A percentile compares a stretch with the other conserved stretches of the same genome.
These are phyloP conservation scores for Phytophthora idaei DNA, from an alignment of 352 stramenopile species.

Conservation along the genomic window DNA sequence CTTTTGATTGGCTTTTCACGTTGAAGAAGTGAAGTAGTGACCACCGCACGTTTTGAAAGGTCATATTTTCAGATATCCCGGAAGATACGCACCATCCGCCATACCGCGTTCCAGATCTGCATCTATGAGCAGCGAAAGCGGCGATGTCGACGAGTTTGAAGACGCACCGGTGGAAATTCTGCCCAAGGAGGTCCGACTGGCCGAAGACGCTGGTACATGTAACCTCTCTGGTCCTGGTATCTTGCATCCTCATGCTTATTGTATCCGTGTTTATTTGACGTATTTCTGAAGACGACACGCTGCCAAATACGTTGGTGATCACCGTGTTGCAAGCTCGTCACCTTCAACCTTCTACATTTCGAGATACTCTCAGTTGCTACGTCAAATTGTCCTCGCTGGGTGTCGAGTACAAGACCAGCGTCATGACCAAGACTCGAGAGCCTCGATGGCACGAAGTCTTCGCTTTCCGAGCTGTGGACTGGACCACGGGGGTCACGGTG, in stretches of 20 bases:
- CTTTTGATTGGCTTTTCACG: slow-evolving; percentile 1
- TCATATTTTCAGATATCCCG: neutral
- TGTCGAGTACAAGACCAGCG: slow-evolving; percentile 70
- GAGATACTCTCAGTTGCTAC: slow-evolving; percentile 71
- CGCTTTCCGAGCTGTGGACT: slow-evolving; percentile 72
- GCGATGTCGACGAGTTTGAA: slow-evolving; percentile 19
- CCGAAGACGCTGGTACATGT: slow-evolving; percentile 41
- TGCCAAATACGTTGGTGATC: slow-evolving; percentile 76
- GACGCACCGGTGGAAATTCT: slow-evolving; percentile 62
- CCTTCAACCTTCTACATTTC: slow-evolving; percentile 51
- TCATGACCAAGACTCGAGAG: slow-evolving; percentile 67
- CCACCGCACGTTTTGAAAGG: slow-evolving; percentile 2
- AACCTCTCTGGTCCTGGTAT: neutral
- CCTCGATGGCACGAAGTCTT: slow-evolving; percentile 83
- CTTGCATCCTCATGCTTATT: neutral
- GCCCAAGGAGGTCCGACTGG: slow-evolving; percentile 59
- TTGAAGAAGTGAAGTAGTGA: neutral
- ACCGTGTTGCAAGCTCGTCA: slow-evolving; percentile 71
- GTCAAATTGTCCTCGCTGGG: slow-evolving; percentile 74
- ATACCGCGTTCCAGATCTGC: neutral
- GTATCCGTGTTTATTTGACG: neutral
- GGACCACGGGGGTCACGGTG: slow-evolving; percentile 63
- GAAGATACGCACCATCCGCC: neutral
- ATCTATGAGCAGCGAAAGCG: slow-evolving; percentile 4
- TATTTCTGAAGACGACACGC: slow-evolving; percentile 45